Conservation (phyloP, 2,329 filamentous ascomycete species). For the Aureobasidium vineae region DNA sequence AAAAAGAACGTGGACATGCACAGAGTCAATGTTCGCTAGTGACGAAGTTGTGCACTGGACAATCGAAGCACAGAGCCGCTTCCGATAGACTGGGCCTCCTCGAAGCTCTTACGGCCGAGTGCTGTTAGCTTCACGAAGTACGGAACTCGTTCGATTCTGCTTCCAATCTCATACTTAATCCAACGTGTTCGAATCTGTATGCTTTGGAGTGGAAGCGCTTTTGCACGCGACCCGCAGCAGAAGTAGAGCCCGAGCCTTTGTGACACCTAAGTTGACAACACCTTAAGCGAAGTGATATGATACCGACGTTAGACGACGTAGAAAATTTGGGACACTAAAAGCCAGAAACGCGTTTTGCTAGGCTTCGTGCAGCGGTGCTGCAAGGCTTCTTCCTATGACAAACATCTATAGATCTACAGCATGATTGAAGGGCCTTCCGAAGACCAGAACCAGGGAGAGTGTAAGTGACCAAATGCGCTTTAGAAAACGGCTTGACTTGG, state of each 20-base stretch:
- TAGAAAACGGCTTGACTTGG: too few relatives aligned
- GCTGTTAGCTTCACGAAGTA: not conserved
- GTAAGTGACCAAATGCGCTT: not conserved
- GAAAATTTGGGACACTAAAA: slow-evolving; percentile 22
- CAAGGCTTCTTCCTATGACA: not conserved
- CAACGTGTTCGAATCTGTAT: not conserved
- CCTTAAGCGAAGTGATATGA: not conserved
- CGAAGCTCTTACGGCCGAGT: slow-evolving; percentile 14
- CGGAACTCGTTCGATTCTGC: not conserved
- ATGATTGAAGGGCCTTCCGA: not conserved
- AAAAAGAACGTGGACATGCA: not conserved
- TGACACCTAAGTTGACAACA: not conserved
- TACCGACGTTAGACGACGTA: not conserved
- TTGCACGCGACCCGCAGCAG: too few relatives aligned
- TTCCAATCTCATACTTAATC: not conserved
- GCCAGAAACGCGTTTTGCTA: slow-evolving; percentile 20
- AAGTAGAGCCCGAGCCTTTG: not conserved
- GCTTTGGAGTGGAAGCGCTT: too few relatives aligned
- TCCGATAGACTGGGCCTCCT: slow-evolving; percentile 7
- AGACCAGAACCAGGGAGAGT: not conserved
- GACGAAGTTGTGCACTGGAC: not conserved
- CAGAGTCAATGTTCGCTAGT: not conserved
- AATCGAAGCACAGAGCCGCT: not conserved
- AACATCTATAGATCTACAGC: not conserved
- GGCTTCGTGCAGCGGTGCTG: not conserved